Percentiles rank a stretch among this genome's conserved stretches.
Conservation (phyloP, 306 rosid species). For the Alnus rubra region DNA sequence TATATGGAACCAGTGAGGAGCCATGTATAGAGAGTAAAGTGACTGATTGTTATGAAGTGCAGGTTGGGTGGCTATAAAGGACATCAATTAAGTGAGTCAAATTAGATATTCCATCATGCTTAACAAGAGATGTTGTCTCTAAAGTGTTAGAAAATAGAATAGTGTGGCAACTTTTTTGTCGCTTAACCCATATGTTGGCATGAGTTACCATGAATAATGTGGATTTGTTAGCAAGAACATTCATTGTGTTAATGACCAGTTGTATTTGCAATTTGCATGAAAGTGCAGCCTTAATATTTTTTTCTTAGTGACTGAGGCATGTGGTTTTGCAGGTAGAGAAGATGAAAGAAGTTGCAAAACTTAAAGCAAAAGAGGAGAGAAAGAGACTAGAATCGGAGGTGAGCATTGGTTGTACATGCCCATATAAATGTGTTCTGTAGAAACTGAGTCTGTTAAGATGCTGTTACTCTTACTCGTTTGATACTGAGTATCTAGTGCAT, state of each 20-base stretch:
- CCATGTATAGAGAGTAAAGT: background rate
- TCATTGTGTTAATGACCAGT: background rate
- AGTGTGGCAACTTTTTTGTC: background rate
- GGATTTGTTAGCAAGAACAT: background rate
- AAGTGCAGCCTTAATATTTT: background rate
- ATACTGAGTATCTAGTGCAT: background rate
- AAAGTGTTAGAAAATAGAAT: background rate
- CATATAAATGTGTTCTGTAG: background rate
- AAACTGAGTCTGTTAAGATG: background rate
- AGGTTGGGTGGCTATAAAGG: background rate
- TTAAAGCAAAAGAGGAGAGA: slow-evolving; percentile 86
- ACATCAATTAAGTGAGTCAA: background rate
- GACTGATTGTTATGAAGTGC: background rate
- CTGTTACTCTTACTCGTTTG: background rate
- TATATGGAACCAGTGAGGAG: background rate
- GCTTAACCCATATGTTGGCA: background rate
- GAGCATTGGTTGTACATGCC: slow-evolving; percentile 7
- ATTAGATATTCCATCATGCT: background rate
- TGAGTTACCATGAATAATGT: background rate
- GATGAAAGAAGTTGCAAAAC: slow-evolving; percentile 82
- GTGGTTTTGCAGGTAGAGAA: slow-evolving; percentile 66
- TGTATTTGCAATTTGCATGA: background rate
- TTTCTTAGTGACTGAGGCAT: slow-evolving; percentile 12
- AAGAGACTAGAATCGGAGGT: slow-evolving; percentile 82
- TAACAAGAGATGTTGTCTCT: background rate